Evolutionary conservation across 164 flowering plant species (phyloP).

Genomic region (Chimonanthus salicifolius): DNA sequence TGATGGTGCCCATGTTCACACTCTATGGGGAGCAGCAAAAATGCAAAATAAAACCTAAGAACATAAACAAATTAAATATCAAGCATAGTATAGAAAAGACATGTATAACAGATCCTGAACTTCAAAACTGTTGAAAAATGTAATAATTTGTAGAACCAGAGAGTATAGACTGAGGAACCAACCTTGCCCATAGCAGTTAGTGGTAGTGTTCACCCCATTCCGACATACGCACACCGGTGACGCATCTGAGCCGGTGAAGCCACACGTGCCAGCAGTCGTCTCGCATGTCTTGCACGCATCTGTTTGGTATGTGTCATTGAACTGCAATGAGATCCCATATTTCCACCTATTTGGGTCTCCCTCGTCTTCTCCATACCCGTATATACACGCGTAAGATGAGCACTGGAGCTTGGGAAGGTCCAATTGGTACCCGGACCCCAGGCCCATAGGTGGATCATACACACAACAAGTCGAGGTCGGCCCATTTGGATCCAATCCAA

Average conservation of each 20-base stretch:
- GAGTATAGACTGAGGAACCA: not conserved
- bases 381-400: slow-evolving; percentile 52
- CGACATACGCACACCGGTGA: slow-evolving; percentile 48
- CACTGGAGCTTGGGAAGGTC: slow-evolving; percentile 67
- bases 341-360: slow-evolving; percentile 57
- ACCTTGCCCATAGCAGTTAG: slow-evolving; percentile 58
- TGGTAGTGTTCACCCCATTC: slow-evolving; percentile 45
- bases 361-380: slow-evolving; percentile 44
- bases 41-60: no score
- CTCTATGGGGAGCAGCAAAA: not conserved
- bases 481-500: slow-evolving; percentile 49
- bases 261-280: slow-evolving; percentile 51
- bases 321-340: slow-evolving; percentile 47
- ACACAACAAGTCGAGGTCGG: slow-evolving; percentile 57
- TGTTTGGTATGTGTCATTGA: slow-evolving; percentile 27
- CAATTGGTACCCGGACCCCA: slow-evolving; percentile 33
- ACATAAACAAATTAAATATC: no score
- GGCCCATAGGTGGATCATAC: slow-evolving; percentile 29
- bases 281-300: slow-evolving; percentile 47
- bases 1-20: not conserved
- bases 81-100: not conserved
- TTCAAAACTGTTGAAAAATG: not conserved
- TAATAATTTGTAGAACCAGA: not conserved
- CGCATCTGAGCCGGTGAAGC: slow-evolving; percentile 30
- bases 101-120: not conserved